A percentile compares a stretch with the other conserved stretches of the same genome.
These are phyloP conservation scores for Naganishia sp. DNA, from an alignment of 1,284 basidiomycete species.

Conservation along the genomic window DNA sequence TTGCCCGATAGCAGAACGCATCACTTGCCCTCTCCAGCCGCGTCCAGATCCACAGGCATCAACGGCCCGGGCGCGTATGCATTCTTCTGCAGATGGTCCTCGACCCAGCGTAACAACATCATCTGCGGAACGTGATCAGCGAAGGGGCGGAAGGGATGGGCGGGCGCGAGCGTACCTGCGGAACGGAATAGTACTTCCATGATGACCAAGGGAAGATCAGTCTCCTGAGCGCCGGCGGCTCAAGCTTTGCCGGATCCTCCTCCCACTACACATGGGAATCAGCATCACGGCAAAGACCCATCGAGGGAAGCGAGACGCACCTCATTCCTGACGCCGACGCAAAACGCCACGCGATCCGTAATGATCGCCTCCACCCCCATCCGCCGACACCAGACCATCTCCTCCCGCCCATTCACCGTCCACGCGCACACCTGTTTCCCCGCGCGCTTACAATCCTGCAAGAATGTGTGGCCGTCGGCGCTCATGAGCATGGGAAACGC, in stretches of 20 bases:
- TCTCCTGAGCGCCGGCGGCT: conserved; percentile 40
- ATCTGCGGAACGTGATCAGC: conserved; percentile 23
- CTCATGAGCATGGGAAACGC: conserved; percentile 73
- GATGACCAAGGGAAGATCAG: conserved; percentile 50
- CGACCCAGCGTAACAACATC: conserved; percentile 27
- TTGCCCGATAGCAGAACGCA: no score
- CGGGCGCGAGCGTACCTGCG: conserved; percentile 43
- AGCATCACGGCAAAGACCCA: neutral
- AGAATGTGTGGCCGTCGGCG: conserved; percentile 67
- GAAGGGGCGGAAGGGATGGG: no score
- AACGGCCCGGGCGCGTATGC: conserved; percentile 32
- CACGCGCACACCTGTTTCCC: conserved; percentile 91
- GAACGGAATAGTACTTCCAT: conserved; percentile 51
- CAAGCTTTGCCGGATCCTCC: conserved; percentile 31
- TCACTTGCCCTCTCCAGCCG: neutral
- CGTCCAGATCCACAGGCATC: conserved; percentile 15
- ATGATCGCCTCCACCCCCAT: conserved; percentile 92
- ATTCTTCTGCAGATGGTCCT: conserved; percentile 30
- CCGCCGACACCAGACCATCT: conserved; percentile 89
- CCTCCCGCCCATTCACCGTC: conserved; percentile 89
- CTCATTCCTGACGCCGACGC: conserved; percentile 46
- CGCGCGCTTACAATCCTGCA: conserved; percentile 71
- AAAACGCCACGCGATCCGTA: conserved; percentile 65
- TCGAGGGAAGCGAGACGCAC: conserved; percentile 36
- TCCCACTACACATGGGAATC: conserved; percentile 21